Base-by-base conservation (phyloP, 106 monocot species). In the Phalaenopsis equestris region DNA sequence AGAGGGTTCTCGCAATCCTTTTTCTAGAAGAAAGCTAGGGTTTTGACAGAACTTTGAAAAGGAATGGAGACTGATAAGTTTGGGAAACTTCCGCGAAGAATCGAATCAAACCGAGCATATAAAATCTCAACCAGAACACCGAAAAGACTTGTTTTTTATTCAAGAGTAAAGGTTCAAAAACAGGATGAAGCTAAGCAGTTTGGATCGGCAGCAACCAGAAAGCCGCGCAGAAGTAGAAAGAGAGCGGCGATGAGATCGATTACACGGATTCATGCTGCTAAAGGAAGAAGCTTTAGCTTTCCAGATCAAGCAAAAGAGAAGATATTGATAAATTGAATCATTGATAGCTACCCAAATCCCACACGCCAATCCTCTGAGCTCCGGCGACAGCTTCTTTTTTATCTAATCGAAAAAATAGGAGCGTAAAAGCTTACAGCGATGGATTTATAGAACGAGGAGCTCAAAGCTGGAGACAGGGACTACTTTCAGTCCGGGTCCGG, bases 141-240 rank as follows among this genome's bases (percentile, higher is more conserved):
- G 76, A 76, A 76, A 47, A 41, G 19, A 11, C 74, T 6, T 42
- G 43, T 42, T 74, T 74, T 43, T 43, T 30, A 30, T 37, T 70
- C 76, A 48, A 2, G 76, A 76, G 49, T 23, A 76, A 76, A 24
- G 45, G 9, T 49, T 49, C 48, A 21, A 76, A 49, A 76, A 76
- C 76, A 9, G 24, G 49, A 76, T 76, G 76, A 76, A 76, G 4
- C 76, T 76, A n/a, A 76, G 76, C 76, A 23, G 42, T 12, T 9
- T n/a, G 15, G 49, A 52, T 52, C 47, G 24, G 24, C 5, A 49
- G 49, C 8, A 76, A 76, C 3, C 12, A 52, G 76, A 76, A 76
- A 9, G 76, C 1, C 76, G 24, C 10, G 9, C 3, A 5, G 49
- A 48, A 76, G 39, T 45, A 1, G 74, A 74, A 74, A 42, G 1